Base-by-base conservation (phyloP, 805 yeast species). In the Teunomyces stri region DNA sequence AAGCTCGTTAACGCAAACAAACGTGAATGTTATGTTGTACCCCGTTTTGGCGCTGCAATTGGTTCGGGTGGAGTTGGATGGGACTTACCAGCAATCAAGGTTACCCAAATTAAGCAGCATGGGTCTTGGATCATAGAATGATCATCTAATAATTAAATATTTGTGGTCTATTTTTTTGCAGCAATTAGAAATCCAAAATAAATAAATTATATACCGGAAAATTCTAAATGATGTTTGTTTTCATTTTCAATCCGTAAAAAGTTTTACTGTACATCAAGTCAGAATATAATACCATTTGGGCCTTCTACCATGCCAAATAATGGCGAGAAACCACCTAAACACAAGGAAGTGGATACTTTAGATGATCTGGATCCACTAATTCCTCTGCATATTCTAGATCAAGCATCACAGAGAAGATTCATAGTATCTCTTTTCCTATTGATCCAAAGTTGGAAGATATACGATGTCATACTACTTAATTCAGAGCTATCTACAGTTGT, bases 21-120 rank as follows among this genome's bases (percentile, higher is more conserved):
- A 57, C 74, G 97, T 54, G 91, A 86, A 58, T 88, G 95, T 56
- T 91, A 89, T 68, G 97, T 91, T 12, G 84, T 89, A 43, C 97
- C 98, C 1, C 70, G 97, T 47, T 82, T 87, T 60, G 97, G 97
- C 3, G 91, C 95, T 9, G 76, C 82, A 5, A 73, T 85, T 37
- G 96, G 96, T 9, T 76, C 82, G 35, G 97, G 96, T 16, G 87
- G 89, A 18, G 74, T 85, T 22, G 96, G 96, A 6, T 92, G 97
- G 96, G 97, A 92, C 57, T 67, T 92, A 44, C 77, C 78, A 5
- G 96, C 94, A 6, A 72, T 85, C 22, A 85, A 89, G 61, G 94
- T 90, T 2, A 71, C 72, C 1, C 97, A 92, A 62, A 75, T 72
- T 50, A 87, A 85, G 59, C 64, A 72, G 5, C 67, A 76, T 30